A percentile compares a stretch with the other conserved stretches of the same genome.
These are phyloP conservation scores for Ophiocordyceps robertsii DNA, from an alignment of 2,329 filamentous ascomycete genomes.

Conservation along the genomic window DNA sequence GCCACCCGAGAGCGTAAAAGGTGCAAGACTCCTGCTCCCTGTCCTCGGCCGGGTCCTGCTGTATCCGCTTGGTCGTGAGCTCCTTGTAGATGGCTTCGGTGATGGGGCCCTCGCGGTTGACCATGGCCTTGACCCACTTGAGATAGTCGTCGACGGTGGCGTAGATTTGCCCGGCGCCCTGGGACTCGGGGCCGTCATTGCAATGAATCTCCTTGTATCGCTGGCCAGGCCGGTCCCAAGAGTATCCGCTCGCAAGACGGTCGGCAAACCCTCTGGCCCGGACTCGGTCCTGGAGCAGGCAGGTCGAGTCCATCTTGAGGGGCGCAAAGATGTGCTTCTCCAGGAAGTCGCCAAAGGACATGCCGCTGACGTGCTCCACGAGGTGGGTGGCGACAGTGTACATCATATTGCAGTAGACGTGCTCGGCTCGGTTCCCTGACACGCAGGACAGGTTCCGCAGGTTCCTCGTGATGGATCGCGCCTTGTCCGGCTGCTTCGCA, in stretches of 20 bases:
- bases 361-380: conserved; percentile 7
- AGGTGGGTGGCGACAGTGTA: conserved; percentile 11
- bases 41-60: conserved; percentile 3
- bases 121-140: conserved; percentile 13
- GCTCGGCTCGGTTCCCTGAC: conserved; percentile 9
- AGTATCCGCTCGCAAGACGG: conserved; percentile 7
- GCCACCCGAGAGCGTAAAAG: conserved; percentile 12
- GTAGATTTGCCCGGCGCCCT: conserved; percentile 15
- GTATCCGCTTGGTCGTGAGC: conserved; percentile 7
- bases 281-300: conserved; percentile 8
- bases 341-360: conserved; percentile 10
- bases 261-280: conserved; percentile 5
- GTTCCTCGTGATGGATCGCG: conserved; percentile 12
- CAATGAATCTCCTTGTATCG: conserved; percentile 1
- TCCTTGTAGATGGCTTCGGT: conserved; percentile 10
- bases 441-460: conserved; percentile 11
- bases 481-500: conserved; percentile 7
- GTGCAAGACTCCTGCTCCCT: conserved; percentile 1
- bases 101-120: conserved; percentile 10
- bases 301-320: conserved; percentile 6
- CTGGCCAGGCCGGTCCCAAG: conserved; percentile 4
- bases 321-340: neutral
- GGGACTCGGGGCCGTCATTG: conserved; percentile 10
- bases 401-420: conserved; percentile 15
- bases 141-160: conserved; percentile 13